Evolutionary conservation across 345 rosid species (phyloP).

Genomic region (Brassica napus): DNA sequence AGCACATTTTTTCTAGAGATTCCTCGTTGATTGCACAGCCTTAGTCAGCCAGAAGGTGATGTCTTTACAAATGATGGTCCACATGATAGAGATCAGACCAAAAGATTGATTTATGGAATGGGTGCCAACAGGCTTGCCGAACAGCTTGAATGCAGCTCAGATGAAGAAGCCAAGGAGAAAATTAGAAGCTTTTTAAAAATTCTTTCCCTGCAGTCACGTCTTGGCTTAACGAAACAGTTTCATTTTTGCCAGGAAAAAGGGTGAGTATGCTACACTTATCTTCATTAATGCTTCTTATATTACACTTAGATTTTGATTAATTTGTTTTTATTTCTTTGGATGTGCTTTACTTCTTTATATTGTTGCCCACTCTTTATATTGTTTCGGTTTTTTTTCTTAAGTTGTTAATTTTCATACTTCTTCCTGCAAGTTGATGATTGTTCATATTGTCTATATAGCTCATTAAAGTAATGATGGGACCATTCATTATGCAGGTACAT

Average conservation of each 20-base stretch:
- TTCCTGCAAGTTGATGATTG: not conserved
- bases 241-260: conserved; percentile 73
- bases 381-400: not conserved
- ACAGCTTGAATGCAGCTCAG: conserved; percentile 78
- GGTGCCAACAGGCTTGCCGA: conserved; percentile 86
- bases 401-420: not conserved
- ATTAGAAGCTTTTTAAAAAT: conserved; percentile 71
- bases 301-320: not conserved
- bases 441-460: not conserved
- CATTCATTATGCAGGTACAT: conserved; percentile 59
- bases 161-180: conserved; percentile 74
- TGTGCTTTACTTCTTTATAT: not conserved
- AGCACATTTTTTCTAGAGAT: conserved; percentile 90
- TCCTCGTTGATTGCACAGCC: conserved; percentile 69
- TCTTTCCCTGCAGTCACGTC: conserved; percentile 81
- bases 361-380: conserved; percentile 1
- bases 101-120: conserved; percentile 97
- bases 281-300: not conserved
- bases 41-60: conserved; percentile 76
- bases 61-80: conserved; percentile 73
- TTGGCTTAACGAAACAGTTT: conserved; percentile 75
- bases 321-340: not conserved
- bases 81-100: conserved; percentile 82
- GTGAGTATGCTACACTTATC: conserved; percentile 44
- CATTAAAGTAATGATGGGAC: not conserved